phyloP scores from a whole-genome alignment of 2,329 filamentous ascomycete genomes.

The Eutypa lata region DNA sequence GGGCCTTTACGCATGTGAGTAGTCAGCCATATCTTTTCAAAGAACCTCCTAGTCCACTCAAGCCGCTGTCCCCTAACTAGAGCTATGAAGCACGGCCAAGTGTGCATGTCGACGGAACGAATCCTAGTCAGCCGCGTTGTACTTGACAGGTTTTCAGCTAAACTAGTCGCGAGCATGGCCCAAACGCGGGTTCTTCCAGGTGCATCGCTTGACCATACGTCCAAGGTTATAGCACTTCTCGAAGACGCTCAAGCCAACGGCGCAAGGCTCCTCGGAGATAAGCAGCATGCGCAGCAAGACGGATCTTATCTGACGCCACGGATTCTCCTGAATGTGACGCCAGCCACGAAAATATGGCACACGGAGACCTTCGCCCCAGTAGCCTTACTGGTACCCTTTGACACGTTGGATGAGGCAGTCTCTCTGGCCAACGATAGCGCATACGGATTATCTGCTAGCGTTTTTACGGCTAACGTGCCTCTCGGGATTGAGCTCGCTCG shows the following conservation, averaged over 20 bases:
- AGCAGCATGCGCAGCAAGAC: no score
- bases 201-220: no score
- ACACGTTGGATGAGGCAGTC: constrained; percentile 11
- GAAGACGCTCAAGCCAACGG: not conserved
- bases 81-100: constrained; percentile 28
- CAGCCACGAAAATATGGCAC: constrained; percentile 12
- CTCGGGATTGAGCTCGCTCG: constrained; percentile 5
- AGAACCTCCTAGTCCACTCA: not conserved
- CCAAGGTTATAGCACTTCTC: no score
- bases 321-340: constrained; percentile 14
- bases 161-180: constrained; percentile 2
- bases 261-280: not conserved
- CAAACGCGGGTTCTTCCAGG: constrained; percentile 4
- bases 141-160: no score
- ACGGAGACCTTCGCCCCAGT: constrained; percentile 19
- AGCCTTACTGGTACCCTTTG: constrained; percentile 8
- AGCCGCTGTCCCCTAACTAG: not conserved
- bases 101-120: constrained; percentile 30
- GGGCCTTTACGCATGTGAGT: constrained; percentile 25
- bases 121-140: no score
- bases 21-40: constrained; percentile 7
- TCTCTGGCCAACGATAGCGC: constrained; percentile 9
- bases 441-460: constrained; percentile 18
- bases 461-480: constrained; percentile 9
- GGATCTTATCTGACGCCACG: no score